A percentile compares a stretch with the other conserved stretches of the same genome.
Evolutionary conservation across 352 stramenopile species (phyloP).

Genomic region (Pythium utonaiense): DNA sequence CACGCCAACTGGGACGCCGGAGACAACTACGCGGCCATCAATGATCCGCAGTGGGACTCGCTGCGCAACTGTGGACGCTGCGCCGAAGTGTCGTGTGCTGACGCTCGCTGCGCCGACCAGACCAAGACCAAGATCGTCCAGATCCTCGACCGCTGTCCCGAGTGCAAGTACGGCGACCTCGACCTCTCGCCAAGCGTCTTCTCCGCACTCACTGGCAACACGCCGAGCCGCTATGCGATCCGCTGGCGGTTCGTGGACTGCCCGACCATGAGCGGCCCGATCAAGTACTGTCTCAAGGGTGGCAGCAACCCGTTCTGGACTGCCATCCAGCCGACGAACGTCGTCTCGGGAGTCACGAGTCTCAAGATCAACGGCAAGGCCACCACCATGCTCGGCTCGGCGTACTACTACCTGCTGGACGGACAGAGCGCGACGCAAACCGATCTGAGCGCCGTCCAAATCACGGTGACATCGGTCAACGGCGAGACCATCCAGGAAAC

Average conservation of each 20-base stretch:
- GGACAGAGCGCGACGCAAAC: slow-evolving; percentile 20
- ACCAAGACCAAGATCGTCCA: slow-evolving; percentile 45
- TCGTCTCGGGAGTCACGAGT: slow-evolving; percentile 37
- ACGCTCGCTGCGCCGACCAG: slow-evolving; percentile 45
- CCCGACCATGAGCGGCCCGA: slow-evolving; percentile 34
- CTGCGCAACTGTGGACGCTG: slow-evolving; percentile 62
- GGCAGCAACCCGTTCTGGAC: slow-evolving; percentile 60
- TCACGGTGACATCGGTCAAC: slow-evolving; percentile 50
- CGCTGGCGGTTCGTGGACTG: slow-evolving; percentile 73
- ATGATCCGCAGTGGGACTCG: slow-evolving; percentile 59
- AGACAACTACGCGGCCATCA: slow-evolving; percentile 63
- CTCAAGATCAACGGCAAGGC: slow-evolving; percentile 55
- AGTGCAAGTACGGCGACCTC: slow-evolving; percentile 64
- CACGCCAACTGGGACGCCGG: slow-evolving; percentile 18
- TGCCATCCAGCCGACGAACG: slow-evolving; percentile 63
- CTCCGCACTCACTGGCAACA: slow-evolving; percentile 57
- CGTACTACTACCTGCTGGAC: slow-evolving; percentile 40
- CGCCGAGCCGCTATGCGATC: slow-evolving; percentile 51
- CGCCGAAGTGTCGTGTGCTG: slow-evolving; percentile 54
- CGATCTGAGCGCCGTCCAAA: slow-evolving; percentile 28
- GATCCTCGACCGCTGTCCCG: slow-evolving; percentile 68
- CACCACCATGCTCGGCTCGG: slow-evolving; percentile 57
- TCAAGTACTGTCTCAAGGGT: slow-evolving; percentile 69
- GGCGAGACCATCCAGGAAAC: slow-evolving; percentile 54
- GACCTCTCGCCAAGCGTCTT: slow-evolving; percentile 66